These are phyloP conservation scores for Pulveroboletus sp. DNA, from an alignment of 768 basidiomycete genomes.

Conservation along the genomic window DNA sequence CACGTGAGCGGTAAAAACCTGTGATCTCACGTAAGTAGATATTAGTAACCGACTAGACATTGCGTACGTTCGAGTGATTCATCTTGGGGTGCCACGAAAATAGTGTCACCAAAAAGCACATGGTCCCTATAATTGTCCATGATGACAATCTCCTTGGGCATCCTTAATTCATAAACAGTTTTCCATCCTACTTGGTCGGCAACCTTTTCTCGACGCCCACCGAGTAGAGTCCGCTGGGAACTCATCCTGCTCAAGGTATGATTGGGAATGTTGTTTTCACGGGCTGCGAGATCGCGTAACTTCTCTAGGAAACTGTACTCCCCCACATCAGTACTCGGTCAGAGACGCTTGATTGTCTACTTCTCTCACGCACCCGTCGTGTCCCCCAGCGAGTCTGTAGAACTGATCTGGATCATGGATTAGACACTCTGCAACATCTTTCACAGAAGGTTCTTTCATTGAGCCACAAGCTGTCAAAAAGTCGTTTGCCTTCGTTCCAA, in stretches of 20 bases:
- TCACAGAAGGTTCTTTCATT: constrained; percentile 72
- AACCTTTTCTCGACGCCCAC: not conserved
- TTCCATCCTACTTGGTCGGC: not conserved
- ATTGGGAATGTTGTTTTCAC: not conserved
- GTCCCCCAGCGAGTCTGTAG: constrained; percentile 60
- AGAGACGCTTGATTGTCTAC: not conserved
- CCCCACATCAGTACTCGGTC: not conserved
- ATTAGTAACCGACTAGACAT: too few species aligned
- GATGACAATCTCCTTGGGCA: not conserved
- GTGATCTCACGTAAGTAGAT: not conserved
- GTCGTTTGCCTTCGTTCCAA: constrained; percentile 68
- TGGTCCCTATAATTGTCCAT: not conserved
- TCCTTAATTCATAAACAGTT: not conserved
- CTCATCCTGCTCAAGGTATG: not conserved
- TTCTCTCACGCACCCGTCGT: constrained; percentile 47
- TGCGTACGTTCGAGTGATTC: not conserved
- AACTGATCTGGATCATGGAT: constrained; percentile 62
- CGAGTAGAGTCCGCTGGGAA: not conserved
- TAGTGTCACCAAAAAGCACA: not conserved
- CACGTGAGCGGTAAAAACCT: not conserved
- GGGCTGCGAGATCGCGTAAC: not conserved
- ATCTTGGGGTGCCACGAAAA: not conserved
- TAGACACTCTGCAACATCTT: constrained; percentile 66
- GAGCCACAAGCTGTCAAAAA: constrained; percentile 83
- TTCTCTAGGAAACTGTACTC: not conserved